Base-by-base conservation (phyloP, 2,329 filamentous ascomycete species). In the Ophiognomonia clavigignenti-juglandacearum region DNA sequence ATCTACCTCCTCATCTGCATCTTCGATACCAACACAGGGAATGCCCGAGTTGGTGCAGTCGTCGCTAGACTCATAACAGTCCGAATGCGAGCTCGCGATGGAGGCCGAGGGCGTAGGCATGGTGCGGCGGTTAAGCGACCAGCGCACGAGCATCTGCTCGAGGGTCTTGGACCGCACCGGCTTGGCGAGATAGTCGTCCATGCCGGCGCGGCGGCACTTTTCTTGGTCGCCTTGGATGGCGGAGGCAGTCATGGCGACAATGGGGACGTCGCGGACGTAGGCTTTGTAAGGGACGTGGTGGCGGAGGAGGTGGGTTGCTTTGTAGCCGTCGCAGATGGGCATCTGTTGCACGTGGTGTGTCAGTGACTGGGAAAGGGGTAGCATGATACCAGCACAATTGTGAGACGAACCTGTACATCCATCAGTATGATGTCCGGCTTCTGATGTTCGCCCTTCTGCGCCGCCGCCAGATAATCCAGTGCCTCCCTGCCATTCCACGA, bases 401-500 rank as follows among this genome's bases (percentile, higher is more conserved):
- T 10, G 14, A 18, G 8, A 29, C 48, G 40, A 13, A 50, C 62
- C 36, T 87, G 83, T 1, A 86, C 82, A 58, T 88, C 85, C 85
- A 88, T 88, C 32, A 91, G 68, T 45, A 92, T 88, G 7, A 92
- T 80, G 54, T 88, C 80, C 0, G 87, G 86, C 42, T 79, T 80
- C 10, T 68, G 65, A 37, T 76, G 70, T 24, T 71, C 67, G 22
- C 71, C 74, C 7, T 65, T 58, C 19, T 74, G 70, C 1, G 80
- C 77, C 3, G 72, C 73, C 39, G 75, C 61, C 14, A 92, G 69
- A 60, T 90, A 90, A 18, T 90, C 83, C 14, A 92, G 70, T 1
- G 85, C 87, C 59, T 92, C 86, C 61, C 85, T 80, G 20, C 87
- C 87, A 56, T 90, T 89, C 83, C 84, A 88, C 0, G 83, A 81